Percentiles rank a stretch among this genome's conserved stretches.
These are phyloP conservation scores for Colletotrichum melonis DNA, from an alignment of 2,329 filamentous ascomycete genomes.

Conservation along the genomic window DNA sequence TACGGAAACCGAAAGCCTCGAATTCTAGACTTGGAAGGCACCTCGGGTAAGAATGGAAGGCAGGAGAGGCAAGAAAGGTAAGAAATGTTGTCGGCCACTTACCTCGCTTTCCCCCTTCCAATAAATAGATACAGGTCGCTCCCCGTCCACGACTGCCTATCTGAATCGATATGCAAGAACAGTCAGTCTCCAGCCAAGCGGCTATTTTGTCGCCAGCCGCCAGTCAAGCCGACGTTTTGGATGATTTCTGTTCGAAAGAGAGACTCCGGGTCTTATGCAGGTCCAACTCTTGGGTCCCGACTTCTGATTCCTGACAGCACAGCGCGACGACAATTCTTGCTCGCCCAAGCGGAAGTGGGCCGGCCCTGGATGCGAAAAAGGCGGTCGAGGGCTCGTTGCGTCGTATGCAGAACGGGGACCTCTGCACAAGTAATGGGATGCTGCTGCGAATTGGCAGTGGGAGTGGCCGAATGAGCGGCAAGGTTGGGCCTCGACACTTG, in stretches of 20 bases:
- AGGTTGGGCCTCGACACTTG: not conserved
- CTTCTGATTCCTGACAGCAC: too few species aligned
- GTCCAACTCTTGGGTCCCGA: not conserved
- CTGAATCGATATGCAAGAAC: not conserved
- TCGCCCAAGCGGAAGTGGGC: not conserved
- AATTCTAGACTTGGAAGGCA: too few species aligned
- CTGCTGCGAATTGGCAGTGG: not conserved
- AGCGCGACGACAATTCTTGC: not conserved
- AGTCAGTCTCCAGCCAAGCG: not conserved
- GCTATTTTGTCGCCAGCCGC: not conserved
- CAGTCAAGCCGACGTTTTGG: not conserved
- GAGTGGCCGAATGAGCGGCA: conserved; percentile 8
- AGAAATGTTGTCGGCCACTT: not conserved
- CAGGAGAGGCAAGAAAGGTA: not conserved
- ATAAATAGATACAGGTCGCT: not conserved
- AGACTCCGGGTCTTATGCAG: conserved; percentile 6
- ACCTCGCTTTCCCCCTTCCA: not conserved
- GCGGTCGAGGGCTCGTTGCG: not conserved
- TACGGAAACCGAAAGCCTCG: too few species aligned
- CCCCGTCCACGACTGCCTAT: not conserved
- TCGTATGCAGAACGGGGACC: not conserved
- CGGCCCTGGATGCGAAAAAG: not conserved
- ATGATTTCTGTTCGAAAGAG: not conserved
- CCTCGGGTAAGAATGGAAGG: too few species aligned
- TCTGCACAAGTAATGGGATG: not conserved